A percentile compares a stretch with the other conserved stretches of the same genome.
These are phyloP conservation scores for Nitzschia sp. DNA, from an alignment of 108 stramenopile species.

Conservation along the genomic window DNA sequence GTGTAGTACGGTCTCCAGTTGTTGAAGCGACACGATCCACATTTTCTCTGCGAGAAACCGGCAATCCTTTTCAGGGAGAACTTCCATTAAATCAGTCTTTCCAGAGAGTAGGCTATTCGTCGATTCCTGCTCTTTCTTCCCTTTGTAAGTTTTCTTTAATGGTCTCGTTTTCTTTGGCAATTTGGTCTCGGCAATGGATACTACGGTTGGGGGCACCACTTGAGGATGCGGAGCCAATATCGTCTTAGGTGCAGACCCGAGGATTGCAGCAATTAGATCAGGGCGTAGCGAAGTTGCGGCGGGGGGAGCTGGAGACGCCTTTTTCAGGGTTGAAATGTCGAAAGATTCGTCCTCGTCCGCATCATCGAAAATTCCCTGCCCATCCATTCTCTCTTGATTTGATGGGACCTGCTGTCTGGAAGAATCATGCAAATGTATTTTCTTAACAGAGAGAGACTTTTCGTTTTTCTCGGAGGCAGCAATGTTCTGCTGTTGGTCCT, in stretches of 20 bases:
- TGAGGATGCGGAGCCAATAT: not conserved
- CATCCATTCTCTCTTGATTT: not conserved
- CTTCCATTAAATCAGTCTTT: conserved; percentile 29
- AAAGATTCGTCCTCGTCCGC: conserved; percentile 33
- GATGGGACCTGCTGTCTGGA: not conserved
- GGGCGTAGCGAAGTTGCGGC: conserved; percentile 4
- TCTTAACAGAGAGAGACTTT: no score
- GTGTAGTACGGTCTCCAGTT: conserved; percentile 35
- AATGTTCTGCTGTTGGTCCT: no score
- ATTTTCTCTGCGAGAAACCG: conserved; percentile 32
- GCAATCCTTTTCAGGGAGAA: conserved; percentile 39
- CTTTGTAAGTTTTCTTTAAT: conserved; percentile 11
- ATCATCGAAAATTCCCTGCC: conserved; percentile 25
- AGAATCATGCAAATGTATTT: not conserved
- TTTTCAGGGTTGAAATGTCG: conserved; percentile 2
- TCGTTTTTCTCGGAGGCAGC: no score
- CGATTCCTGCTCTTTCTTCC: conserved; percentile 33
- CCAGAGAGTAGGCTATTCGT: conserved; percentile 21
- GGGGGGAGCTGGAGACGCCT: not conserved
- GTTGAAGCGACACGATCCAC: conserved; percentile 49
- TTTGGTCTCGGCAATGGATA: not conserved
- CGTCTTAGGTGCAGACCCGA: conserved; percentile 13
- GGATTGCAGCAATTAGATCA: conserved; percentile 26
- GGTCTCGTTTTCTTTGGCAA: not conserved
- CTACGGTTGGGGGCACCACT: not conserved